phyloP scores from a whole-genome alignment of 2,329 filamentous ascomycete species.

The Cryphonectria parasitica region DNA sequence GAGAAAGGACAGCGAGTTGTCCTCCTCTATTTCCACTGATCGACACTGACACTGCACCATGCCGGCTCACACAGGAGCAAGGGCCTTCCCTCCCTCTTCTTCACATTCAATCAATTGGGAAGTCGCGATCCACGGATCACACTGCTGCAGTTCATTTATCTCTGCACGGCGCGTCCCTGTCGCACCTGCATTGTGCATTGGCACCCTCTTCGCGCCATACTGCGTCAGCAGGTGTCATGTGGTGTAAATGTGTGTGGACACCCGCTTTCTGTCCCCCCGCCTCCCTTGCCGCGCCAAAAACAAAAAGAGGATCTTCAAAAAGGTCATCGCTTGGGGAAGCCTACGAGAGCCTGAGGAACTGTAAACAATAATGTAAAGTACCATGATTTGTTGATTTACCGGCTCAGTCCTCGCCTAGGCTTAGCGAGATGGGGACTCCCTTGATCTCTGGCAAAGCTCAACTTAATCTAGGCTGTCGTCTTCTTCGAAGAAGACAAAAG shows the following conservation, averaged over 20 bases:
- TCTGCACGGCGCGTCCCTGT: conserved; percentile 1
- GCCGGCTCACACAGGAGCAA: neutral
- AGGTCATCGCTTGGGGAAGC: neutral
- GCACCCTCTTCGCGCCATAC: neutral
- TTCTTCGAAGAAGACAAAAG: neutral
- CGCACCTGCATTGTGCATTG: neutral
- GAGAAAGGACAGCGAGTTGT: neutral
- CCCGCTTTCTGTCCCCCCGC: no score
- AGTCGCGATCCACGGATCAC: neutral
- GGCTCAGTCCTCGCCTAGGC: neutral
- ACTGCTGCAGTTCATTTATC: neutral
- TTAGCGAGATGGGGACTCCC: neutral
- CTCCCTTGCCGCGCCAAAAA: no score
- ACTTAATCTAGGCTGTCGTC: neutral
- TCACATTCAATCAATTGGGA: neutral
- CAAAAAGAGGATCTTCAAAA: neutral
- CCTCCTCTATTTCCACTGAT: neutral
- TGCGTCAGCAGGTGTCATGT: conserved; percentile 12
- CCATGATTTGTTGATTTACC: neutral
- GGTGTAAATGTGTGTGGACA: neutral
- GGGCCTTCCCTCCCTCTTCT: neutral
- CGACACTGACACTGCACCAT: neutral
- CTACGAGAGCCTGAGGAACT: neutral
- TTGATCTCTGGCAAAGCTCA: neutral
- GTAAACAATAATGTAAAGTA: neutral